Evolutionary conservation across 352 stramenopile genomes (phyloP).

Genomic region (Globisporangium megalacanthum): DNA sequence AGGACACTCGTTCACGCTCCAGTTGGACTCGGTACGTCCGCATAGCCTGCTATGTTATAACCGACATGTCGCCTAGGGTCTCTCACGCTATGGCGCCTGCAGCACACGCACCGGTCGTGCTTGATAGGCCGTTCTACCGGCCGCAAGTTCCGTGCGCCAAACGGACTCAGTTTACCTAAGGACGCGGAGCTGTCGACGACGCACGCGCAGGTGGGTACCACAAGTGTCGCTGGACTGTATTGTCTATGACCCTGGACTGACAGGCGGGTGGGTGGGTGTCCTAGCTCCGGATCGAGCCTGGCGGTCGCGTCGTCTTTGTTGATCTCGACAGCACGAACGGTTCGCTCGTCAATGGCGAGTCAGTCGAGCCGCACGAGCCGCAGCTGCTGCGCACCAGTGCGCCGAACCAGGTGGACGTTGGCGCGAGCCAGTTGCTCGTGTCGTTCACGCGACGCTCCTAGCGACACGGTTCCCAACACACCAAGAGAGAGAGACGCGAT

Average conservation of each 20-base stretch:
- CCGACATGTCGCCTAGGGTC: background rate
- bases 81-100: background rate
- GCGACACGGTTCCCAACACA: background rate
- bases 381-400: slow-evolving; percentile 35
- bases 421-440: slow-evolving; percentile 47
- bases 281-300: slow-evolving; percentile 60
- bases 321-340: slow-evolving; percentile 84
- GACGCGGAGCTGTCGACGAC: slow-evolving; percentile 81
- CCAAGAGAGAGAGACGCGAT: background rate
- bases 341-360: slow-evolving; percentile 53
- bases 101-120: slow-evolving; percentile 49
- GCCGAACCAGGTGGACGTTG: slow-evolving; percentile 45
- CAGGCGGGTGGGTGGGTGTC: background rate
- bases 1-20: slow-evolving; percentile 50
- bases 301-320: slow-evolving; percentile 57
- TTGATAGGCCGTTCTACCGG: slow-evolving; percentile 75
- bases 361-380: slow-evolving; percentile 41
- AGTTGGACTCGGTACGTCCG: slow-evolving; percentile 43
- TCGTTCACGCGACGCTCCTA: slow-evolving; percentile 42
- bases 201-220: slow-evolving; percentile 47
- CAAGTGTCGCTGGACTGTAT: background rate
- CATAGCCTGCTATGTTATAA: background rate
- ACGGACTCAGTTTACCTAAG: slow-evolving; percentile 72
- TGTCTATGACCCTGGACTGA: background rate
- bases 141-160: slow-evolving; percentile 67